Evolutionary conservation across 176 grass and related monocot genomes (phyloP), one percentile per base, ranked within the genome.

Genomic region (Guadua angustifolia): DNA sequence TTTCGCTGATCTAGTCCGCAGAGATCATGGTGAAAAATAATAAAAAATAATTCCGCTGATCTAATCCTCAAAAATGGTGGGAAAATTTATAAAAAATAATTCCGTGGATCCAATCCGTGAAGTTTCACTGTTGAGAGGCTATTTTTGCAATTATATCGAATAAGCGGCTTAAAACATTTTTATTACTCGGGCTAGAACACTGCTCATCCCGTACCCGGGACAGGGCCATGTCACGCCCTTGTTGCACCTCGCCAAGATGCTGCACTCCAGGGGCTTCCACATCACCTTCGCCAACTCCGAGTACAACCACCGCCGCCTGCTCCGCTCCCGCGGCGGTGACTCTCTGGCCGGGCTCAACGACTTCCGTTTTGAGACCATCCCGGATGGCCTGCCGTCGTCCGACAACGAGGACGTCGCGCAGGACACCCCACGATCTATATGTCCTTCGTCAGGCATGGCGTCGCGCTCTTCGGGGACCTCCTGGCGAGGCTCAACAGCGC

Each of bases 141-240:
- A n/a, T n/a, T n/a, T n/a, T n/a, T n/a, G n/a, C n/a, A n/a, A n/a
- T n/a, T n/a, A n/a, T n/a, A n/a, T n/a, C n/a, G n/a, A n/a, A n/a
- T n/a, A n/a, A n/a, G n/a, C n/a, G n/a, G n/a, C n/a, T n/a, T n/a
- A n/a, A n/a, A n/a, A n/a, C n/a, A n/a, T n/a, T n/a, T n/a, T n/a
- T n/a, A n/a, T n/a, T n/a, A n/a, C n/a, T n/a, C n/a, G n/a, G n/a
- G n/a, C n/a, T n/a, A n/a, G n/a, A n/a, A n/a, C n/a, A n/a, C 33
- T 35, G 33, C 33, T 89, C 35, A 90, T 97, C 56, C 91, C 94
- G 21, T 67, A 86, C 21, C 91, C 91, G 53, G 89, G 82, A 18
- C 89, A 97, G 82, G 91, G 94, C 69, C 89, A 97, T 77, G 79
- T 97, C 22, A 94, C 87, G n/a, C 87, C 94, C 21, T 90, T 97